Evolutionary conservation across 352 stramenopile genomes (phyloP), one percentile per base, ranked within the genome.

Genomic region (Pythium insidiosum): DNA sequence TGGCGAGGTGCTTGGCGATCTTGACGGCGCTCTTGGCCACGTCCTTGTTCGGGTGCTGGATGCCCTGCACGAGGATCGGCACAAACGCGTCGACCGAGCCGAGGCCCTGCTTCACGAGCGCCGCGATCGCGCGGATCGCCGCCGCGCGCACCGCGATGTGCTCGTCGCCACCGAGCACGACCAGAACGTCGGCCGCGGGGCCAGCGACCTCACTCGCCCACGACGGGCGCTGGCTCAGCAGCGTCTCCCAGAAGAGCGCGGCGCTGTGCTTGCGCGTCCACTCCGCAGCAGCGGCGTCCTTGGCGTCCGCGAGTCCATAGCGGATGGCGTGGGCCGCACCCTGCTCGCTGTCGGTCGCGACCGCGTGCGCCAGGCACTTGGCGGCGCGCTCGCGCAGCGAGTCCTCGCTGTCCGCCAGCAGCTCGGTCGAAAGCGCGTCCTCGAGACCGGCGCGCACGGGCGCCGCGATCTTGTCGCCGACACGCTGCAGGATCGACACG

Each of bases 1-100:
- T 91, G 4, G 73, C 71, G 36, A 84, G 46, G 6, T 75, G 49
- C 59, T 95, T 93, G 36, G 69, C 64, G 31, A 91, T 77, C 39
- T 79, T 69, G 50, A 88, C 59, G 16, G 80, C 68, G 13, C 63
- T 63, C 56, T 82, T 83, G 56, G 63, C 63, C 50, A 90, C 70
- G 48, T 93, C 78, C 58, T 95, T 91, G 74, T 84, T 83, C 35
- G 67, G 65, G 61, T 92, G 66, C 25, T 55, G 53, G 43, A 92
- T 75, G 29, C 63, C 55, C 22, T 78, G 57, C 23, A 73, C 63
- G 2, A 94, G 52, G n/a, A 88, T 63, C 19, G 64, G 57, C 13
- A 91, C 58, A 40, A 90, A 67, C 38, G 63, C 26, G 42, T 61
- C 51, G 9, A 66, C 54, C 34, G 66, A 28, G 42, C 58, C 47